These are phyloP conservation scores for Myriosclerotinia duriaeana DNA, from an alignment of 2,329 filamentous ascomycete species.

Conservation along the genomic window DNA sequence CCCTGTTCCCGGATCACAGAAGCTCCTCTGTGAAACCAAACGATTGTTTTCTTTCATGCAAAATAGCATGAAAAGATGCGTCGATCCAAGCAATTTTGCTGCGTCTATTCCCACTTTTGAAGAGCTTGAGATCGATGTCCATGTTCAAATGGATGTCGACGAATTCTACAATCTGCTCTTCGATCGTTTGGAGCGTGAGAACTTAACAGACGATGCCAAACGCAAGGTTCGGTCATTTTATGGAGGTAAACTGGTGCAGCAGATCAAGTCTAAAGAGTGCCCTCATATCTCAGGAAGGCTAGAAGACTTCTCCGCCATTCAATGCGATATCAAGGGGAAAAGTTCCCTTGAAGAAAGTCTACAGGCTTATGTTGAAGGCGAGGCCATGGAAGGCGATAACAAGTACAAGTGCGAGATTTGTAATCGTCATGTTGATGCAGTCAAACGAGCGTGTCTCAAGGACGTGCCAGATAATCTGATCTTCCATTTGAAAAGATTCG, in stretches of 20 bases:
- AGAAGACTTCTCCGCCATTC: constrained; percentile 90
- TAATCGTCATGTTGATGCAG: constrained; percentile 84
- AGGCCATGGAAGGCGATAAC: constrained; percentile 98
- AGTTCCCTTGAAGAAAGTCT: constrained; percentile 79
- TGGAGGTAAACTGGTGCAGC: constrained; percentile 86
- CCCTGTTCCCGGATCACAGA: constrained; percentile 58
- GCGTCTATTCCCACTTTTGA: constrained; percentile 79
- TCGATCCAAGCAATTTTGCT: constrained; percentile 73
- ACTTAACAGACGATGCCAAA: constrained; percentile 66
- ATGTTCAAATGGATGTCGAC: constrained; percentile 95
- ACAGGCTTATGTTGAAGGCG: constrained; percentile 91
- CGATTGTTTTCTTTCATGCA: constrained; percentile 84
- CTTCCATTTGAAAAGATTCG: constrained; percentile 88
- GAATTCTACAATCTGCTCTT: constrained; percentile 96
- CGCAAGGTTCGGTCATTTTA: constrained; percentile 78
- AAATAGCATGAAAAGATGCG: constrained; percentile 69
- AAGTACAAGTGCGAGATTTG: constrained; percentile 97
- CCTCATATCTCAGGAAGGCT: constrained; percentile 86
- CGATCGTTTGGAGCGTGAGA: constrained; percentile 83
- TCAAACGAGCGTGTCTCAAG: constrained; percentile 89
- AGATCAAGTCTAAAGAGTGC: constrained; percentile 94
- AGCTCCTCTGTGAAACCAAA: constrained; percentile 74
- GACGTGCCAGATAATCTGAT: constrained; percentile 92
- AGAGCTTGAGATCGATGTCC: constrained; percentile 77
- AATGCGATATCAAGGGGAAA: constrained; percentile 96